Conservation (phyloP, 257 asterid species). For the Solanum piurae region DNA sequence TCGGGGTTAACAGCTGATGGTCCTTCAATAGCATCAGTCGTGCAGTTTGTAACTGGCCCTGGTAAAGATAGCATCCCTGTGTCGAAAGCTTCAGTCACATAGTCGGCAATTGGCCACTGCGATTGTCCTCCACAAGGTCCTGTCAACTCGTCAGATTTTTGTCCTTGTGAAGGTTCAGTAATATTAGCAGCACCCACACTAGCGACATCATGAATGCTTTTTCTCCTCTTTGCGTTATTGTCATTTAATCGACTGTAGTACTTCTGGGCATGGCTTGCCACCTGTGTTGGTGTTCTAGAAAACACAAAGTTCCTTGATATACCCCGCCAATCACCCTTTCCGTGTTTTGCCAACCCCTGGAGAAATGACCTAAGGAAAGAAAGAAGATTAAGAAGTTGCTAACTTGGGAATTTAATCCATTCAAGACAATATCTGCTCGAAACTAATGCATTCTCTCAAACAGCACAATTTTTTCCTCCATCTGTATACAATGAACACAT, state of each 20-base stretch:
- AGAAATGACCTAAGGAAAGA: background rate
- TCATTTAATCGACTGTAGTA: background rate
- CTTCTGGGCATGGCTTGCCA: slow-evolving; percentile 3
- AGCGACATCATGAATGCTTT: background rate
- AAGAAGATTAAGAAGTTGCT: background rate
- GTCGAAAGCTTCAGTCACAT: background rate
- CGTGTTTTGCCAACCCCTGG: background rate
- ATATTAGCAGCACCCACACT: background rate
- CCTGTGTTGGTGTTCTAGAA: background rate
- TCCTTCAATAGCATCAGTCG: background rate
- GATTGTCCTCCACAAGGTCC: background rate
- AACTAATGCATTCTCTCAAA: background rate
- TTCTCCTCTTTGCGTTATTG: background rate
- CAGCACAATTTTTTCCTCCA: background rate
- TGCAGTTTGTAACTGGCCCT: background rate
- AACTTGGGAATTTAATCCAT: background rate
- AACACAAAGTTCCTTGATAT: slow-evolving; percentile 1
- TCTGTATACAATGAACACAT: background rate
- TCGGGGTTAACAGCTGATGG: background rate
- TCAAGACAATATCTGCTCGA: background rate
- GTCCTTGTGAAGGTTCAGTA: background rate
- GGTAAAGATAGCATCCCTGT: background rate
- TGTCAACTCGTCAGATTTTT: background rate
- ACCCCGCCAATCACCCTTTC: background rate
- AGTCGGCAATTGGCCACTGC: background rate